phyloP scores from a whole-genome alignment of 2,329 filamentous ascomycete species.

The Cladophialophora bantiana region DNA sequence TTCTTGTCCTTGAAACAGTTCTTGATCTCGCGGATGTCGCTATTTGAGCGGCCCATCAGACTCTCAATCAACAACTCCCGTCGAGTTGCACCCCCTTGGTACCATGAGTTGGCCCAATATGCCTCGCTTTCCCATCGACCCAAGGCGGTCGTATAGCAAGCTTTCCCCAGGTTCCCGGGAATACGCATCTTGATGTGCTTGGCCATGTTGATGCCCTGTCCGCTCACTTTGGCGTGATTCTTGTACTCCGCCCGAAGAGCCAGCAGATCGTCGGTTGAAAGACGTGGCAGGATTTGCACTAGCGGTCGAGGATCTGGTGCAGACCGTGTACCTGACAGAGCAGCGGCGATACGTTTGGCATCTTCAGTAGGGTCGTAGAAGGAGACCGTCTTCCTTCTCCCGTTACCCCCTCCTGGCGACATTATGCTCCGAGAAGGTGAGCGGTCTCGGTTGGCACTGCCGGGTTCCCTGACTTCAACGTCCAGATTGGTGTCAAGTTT shows the following conservation, averaged over 20 bases:
- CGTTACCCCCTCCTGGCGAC: constrained; percentile 25
- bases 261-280: constrained; percentile 87
- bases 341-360: constrained; percentile 75
- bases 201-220: constrained; percentile 58
- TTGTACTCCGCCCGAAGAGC: constrained; percentile 91
- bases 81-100: constrained; percentile 83
- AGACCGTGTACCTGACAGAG: constrained; percentile 68
- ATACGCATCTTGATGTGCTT: constrained; percentile 58
- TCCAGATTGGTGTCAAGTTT: constrained; percentile 29
- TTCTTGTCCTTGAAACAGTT: constrained; percentile 89
- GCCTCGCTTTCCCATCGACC: constrained; percentile 92
- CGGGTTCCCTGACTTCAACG: constrained; percentile 28
- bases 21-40: constrained; percentile 88
- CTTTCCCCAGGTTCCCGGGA: constrained; percentile 77
- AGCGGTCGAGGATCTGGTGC: constrained; percentile 74
- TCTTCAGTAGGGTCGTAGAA: constrained; percentile 87
- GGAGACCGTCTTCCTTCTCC: constrained; percentile 63
- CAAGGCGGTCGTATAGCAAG: constrained; percentile 86
- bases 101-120: constrained; percentile 99
- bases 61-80: constrained; percentile 91
- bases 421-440: constrained; percentile 29
- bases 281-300: constrained; percentile 80
- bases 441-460: constrained; percentile 27
- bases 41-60: constrained; percentile 86
- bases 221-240: constrained; percentile 73